These are phyloP conservation scores for Macaranga tanarius DNA, from an alignment of 441 rosid species.

Conservation along the genomic window DNA sequence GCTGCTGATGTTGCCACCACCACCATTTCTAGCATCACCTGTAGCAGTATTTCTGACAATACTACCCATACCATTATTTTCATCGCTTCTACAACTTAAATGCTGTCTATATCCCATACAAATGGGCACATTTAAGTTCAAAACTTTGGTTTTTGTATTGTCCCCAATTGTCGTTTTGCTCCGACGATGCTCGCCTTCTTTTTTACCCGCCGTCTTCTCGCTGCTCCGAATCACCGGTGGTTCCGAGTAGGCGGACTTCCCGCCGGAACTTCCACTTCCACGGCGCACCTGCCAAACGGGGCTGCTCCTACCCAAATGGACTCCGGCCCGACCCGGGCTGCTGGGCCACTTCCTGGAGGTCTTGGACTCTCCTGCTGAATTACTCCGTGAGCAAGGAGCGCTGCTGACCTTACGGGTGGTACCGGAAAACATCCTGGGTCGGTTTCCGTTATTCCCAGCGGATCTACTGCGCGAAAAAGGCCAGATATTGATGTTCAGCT, in stretches of 20 bases:
- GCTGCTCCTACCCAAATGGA: slow-evolving; percentile 76
- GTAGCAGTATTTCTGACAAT: not conserved
- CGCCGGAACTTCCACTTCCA: slow-evolving; percentile 13
- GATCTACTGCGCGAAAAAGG: slow-evolving; percentile 91
- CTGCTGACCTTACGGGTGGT: slow-evolving; percentile 71
- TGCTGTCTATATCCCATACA: slow-evolving; percentile 63
- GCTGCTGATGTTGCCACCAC: not conserved
- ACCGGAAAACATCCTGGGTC: slow-evolving; percentile 52
- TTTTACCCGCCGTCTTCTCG: slow-evolving; percentile 27
- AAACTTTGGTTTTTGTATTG: slow-evolving; percentile 38
- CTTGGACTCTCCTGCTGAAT: slow-evolving; percentile 82
- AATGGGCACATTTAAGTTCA: slow-evolving; percentile 69
- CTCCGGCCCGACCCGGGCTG: slow-evolving; percentile 67
- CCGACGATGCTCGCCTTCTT: slow-evolving; percentile 27
- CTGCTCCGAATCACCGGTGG: slow-evolving; percentile 35
- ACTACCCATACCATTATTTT: slow-evolving; percentile 20
- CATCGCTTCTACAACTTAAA: slow-evolving; percentile 58
- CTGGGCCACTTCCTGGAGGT: slow-evolving; percentile 66
- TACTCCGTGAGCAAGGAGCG: slow-evolving; percentile 89
- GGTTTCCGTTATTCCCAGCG: slow-evolving; percentile 58
- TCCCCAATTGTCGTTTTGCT: slow-evolving; percentile 27
- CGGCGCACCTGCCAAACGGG: slow-evolving; percentile 85
- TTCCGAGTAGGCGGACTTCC: slow-evolving; percentile 26
- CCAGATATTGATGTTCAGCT: slow-evolving; percentile 84
- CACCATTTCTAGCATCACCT: not conserved